Base-by-base conservation (phyloP, 2,329 filamentous ascomycete species). In the Colletotrichum melonis region DNA sequence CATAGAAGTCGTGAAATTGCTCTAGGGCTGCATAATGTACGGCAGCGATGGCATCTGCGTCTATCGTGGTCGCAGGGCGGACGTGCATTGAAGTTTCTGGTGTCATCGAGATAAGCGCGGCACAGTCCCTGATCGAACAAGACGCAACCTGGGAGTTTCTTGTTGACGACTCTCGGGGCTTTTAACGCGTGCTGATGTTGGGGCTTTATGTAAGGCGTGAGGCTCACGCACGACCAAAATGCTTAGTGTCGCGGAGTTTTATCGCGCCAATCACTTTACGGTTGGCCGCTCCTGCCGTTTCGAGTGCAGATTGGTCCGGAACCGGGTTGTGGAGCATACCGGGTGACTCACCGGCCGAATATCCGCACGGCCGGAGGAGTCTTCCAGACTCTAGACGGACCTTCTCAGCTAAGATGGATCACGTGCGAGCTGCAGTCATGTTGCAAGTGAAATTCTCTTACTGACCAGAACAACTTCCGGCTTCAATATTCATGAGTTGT, bases 1-100 rank as follows among this genome's bases (percentile, higher is more conserved):
- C 72, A 64, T 78, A 78, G 14, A 78, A 77, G 2, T 70, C 69
- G 62, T 78, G 68, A 46, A 74, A 76, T 11, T 16, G 49, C 0
- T 63, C 63, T 8, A 78, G 67, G 9, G 76, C 76, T 35, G 71
- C 69, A 38, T 76, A 76, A 22, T 78, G 76, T 12, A 71, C 66
- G 19, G 58, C 54, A 5, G 64, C 65, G 3, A 78, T 77, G 30
- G 67, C 67, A 46, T 58, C 30, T 9, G 64, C 70, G 49, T 77
- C 76, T 4, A 67, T 71, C 1, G 52, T 6, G 22, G 68, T 69
- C 1, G 75, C 77, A 2, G 16, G 49, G 3, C 74, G 75, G 28
- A 62, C 52, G 8, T 4, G 35, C 19, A 22, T 26, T 42, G 22
- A 54, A 32, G 42, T 5, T 26, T 22, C 12, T 22, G 46, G 35